phyloP scores from a whole-genome alignment of 2,329 filamentous ascomycete species.

The Calonectria henricotiae region DNA sequence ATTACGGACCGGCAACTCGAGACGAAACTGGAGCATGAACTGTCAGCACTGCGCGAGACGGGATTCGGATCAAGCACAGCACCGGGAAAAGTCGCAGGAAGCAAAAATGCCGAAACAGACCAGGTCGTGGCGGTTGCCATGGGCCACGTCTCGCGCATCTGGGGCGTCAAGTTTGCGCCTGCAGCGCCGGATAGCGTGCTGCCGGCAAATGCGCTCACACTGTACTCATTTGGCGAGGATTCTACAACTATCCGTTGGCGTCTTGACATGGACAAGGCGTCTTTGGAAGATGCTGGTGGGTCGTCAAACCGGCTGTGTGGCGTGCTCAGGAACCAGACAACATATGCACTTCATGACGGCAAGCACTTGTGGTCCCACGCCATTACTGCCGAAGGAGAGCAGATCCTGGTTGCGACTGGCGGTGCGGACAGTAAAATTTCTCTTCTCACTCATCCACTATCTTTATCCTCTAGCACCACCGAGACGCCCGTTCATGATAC shows the following conservation, averaged over 20 bases:
- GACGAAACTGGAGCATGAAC: conserved; percentile 33
- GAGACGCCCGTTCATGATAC: conserved; percentile 28
- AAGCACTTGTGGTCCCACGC: conserved; percentile 93
- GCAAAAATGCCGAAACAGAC: conserved; percentile 39
- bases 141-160: conserved; percentile 92
- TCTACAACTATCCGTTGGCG: conserved; percentile 83
- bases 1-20: conserved; percentile 70
- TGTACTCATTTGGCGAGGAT: conserved; percentile 91
- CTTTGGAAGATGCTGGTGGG: neutral
- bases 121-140: conserved; percentile 79
- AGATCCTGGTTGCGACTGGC: conserved; percentile 77
- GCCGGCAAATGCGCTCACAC: conserved; percentile 57
- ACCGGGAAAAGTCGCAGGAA: conserved; percentile 46
- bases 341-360: conserved; percentile 80
- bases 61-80: conserved; percentile 69
- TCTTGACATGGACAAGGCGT: conserved; percentile 60
- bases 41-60: conserved; percentile 69
- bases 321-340: conserved; percentile 68
- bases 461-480: neutral
- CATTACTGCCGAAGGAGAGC: conserved; percentile 53
- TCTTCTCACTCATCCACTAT: conserved; percentile 57
- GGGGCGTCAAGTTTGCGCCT: conserved; percentile 82
- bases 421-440: conserved; percentile 85
- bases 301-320: conserved; percentile 32
- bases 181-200: conserved; percentile 44